Base-by-base conservation (phyloP, 768 basidiomycete species). In the Boletus rufocinnamomeus region DNA sequence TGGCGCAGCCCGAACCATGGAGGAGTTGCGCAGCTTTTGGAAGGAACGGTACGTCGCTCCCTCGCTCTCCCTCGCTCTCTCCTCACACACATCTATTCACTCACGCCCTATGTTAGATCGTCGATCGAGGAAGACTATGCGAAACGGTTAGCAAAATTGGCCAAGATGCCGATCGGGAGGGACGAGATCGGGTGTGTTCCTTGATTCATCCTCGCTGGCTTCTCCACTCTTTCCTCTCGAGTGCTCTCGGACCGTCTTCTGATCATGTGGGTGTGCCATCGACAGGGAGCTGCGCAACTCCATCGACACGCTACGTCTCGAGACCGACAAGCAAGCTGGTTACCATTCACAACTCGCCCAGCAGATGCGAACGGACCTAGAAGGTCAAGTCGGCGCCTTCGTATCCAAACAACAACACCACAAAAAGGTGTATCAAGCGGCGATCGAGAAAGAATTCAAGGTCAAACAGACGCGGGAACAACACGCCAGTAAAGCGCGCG, bases 111-210 rank as follows among this genome's bases (percentile, higher is more conserved):
- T 27, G 14, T 43, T 30, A 97, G 96, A 69, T 88, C 93, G 9
- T 63, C 79, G 32, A 97, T 98, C 61, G 95, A 98, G 73, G 95
- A 98, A 67, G 96, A 98, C 38, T 98, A 98, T 68, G 89, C 95
- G 1, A 94, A 93, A 74, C 84, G 87, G 30, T 69, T 99, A 16
- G 76, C 81, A 23, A 92, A 90, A 70, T 77, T 99, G 25, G 82
- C 93, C 34, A 95, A 91, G 74, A 65, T 79, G 58, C 65, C 82
- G 9, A 74, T 97, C 40, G 96, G 95, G 43, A 84, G 82, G 65
- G 95, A 97, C 72, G 97, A 98, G 75, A 91, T 95, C 63, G 96
- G 95, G 94, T 95, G 72, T 69, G 89, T 83, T 13, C 46, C 30
- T 32, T 32, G 27, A 28, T 30, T 25, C 21, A 2, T 14, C 34